Base-by-base conservation (phyloP, 2,329 filamentous ascomycete species). In the Lachnellula suecica region DNA sequence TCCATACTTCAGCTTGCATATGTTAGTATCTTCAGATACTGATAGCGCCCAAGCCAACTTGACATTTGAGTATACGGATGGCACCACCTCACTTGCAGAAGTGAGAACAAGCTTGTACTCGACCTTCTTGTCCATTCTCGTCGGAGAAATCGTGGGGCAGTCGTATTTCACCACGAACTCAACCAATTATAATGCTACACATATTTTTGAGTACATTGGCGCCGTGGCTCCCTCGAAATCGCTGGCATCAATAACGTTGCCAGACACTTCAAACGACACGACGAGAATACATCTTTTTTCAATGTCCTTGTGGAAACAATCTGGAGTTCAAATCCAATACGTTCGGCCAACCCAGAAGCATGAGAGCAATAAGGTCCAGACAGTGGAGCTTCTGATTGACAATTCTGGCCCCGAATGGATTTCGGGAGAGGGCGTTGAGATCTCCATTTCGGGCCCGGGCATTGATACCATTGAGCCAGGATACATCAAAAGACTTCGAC, bases 161-260 rank as follows among this genome's bases (percentile, higher is more conserved):
- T 67, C 62, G 48, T 70, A 72, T 40, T 76, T 69, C 58, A 76
- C 73, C 0, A 31, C 59, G 2, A 68, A 70, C 37, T 67, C 68
- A 22, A 71, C 69, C 4, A 73, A 75, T 58, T 71, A 68, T 56
- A 76, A 76, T 56, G 69, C 66, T 3, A 68, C 70, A 4, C 71
- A 75, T 56, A 73, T 78, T 19, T 78, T 74, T 45, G 74, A 79
- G 62, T 70, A 70, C 34, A 72, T 71, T 1, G 70, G 68, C 0
- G 54, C 69, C 2, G 49, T 79, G 8, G 63, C 68, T 7, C 62
- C 67, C 0, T 66, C 66, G 1, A 76, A 74, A 58, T 63, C 57
- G 15, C 61, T 79, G 9, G 56, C 51, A 2, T 64, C 70, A 6
- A 68, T 79, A 19, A 70, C 68, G 1, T 58, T 79, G 43, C 75